Evolutionary conservation across 2,329 filamentous ascomycete species (phyloP).

Genomic region (Epichloe gansuensis): DNA sequence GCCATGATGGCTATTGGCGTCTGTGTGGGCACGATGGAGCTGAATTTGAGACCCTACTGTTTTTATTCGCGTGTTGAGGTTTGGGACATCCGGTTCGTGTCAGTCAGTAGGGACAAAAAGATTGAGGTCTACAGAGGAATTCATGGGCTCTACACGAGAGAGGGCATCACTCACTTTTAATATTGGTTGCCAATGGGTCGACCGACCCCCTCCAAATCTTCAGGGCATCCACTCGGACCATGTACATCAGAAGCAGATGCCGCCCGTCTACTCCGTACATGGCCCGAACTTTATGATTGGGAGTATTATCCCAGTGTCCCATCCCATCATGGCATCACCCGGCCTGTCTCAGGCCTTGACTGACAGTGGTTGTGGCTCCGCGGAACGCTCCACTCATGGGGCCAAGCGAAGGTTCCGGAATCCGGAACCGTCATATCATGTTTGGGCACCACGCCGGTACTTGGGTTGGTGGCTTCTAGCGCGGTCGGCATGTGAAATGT

Average conservation of each 20-base stretch:
- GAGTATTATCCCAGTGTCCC: no score
- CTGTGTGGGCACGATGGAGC: background rate
- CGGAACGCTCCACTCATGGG: background rate
- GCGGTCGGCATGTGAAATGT: background rate
- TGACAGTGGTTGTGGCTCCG: background rate
- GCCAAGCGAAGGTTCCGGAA: conserved; percentile 1
- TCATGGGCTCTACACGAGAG: background rate
- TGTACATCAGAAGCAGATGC: no score
- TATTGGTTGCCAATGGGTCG: background rate
- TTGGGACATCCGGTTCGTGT: background rate
- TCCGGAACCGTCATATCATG: background rate
- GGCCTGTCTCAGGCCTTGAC: background rate
- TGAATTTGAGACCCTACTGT: background rate
- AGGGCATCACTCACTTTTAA: background rate
- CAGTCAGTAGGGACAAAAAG: background rate
- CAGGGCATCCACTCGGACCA: no score
- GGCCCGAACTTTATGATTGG: no score
- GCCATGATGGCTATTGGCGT: background rate
- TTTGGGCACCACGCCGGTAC: background rate
- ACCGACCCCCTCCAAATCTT: background rate
- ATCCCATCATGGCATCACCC: background rate
- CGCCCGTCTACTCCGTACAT: no score
- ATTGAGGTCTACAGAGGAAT: background rate
- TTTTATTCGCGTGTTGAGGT: no score
- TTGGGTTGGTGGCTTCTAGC: background rate